A percentile compares a stretch with the other conserved stretches of the same genome.
phyloP scores from a whole-genome alignment of 768 basidiomycete species.

The Tricholoma matsutake region DNA sequence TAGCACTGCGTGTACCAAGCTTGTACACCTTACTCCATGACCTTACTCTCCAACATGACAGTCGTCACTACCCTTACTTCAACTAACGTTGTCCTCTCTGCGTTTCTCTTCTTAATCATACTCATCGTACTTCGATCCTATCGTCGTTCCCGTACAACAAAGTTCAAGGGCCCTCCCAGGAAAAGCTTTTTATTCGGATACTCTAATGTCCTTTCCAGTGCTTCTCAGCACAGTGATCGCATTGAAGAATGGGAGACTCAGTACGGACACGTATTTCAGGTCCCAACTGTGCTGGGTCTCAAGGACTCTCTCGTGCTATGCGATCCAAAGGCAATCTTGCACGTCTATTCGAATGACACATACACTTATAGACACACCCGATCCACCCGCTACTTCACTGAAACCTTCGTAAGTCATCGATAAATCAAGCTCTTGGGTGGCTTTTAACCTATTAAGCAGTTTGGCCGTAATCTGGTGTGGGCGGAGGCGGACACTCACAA shows the following conservation, averaged over 20 bases:
- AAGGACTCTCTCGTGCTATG: slow-evolving; percentile 31
- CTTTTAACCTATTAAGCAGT: too few species aligned
- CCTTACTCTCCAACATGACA: too few species aligned
- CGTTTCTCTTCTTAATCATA: background rate
- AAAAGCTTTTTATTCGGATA: slow-evolving; percentile 42
- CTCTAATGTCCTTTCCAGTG: slow-evolving; percentile 21
- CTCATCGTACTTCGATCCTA: background rate
- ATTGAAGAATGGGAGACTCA: slow-evolving; percentile 45
- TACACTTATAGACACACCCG: too few species aligned
- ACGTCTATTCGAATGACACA: too few species aligned
- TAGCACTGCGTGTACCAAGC: too few species aligned
- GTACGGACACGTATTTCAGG: slow-evolving; percentile 46
- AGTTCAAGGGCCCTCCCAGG: slow-evolving; percentile 12
- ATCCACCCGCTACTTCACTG: too few species aligned
- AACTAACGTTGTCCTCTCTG: background rate
- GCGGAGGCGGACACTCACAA: too few species aligned
- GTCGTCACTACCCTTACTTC: too few species aligned
- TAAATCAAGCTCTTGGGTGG: too few species aligned
- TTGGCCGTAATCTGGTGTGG: too few species aligned
- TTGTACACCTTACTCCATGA: too few species aligned
- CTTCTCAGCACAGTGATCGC: slow-evolving; percentile 25
- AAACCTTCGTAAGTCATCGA: too few species aligned
- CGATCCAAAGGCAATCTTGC: slow-evolving; percentile 12
- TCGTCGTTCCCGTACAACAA: background rate
- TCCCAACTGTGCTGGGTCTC: slow-evolving; percentile 37